These are phyloP conservation scores for Yarrowia yakushimensis DNA, from an alignment of 805 yeast genomes.

Conservation along the genomic window DNA sequence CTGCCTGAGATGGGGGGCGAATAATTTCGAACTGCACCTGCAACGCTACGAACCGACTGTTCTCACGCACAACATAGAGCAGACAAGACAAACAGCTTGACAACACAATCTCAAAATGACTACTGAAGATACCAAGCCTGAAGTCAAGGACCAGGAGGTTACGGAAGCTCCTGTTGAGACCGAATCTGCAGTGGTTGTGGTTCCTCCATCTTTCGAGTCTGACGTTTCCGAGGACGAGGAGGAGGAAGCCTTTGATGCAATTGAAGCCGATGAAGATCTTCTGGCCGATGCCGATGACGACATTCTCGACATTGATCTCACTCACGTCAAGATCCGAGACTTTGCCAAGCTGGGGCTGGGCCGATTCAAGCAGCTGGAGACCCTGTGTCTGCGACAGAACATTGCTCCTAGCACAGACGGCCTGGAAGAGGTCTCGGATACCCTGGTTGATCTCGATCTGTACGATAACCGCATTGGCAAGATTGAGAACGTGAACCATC, in stretches of 20 bases:
- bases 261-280: conserved; percentile 58
- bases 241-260: conserved; percentile 37
- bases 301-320: conserved; percentile 51
- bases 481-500: conserved; percentile 57
- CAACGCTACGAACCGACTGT: background rate
- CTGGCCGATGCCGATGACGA: conserved; percentile 48
- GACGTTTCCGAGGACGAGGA: conserved; percentile 18
- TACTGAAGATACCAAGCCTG: background rate
- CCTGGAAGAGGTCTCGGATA: conserved; percentile 56
- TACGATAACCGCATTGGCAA: conserved; percentile 91
- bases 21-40: conserved; percentile 1
- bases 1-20: conserved; percentile 13
- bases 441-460: conserved; percentile 73
- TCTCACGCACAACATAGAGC: background rate
- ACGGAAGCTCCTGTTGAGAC: background rate
- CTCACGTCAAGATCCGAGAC: conserved; percentile 54
- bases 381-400: conserved; percentile 78
- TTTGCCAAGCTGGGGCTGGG: conserved; percentile 48
- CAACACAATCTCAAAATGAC: background rate
- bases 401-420: conserved; percentile 69
- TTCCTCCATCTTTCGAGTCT: background rate
- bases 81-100: background rate
- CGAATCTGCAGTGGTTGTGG: background rate
- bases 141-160: background rate
- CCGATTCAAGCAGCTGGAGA: conserved; percentile 42